Conservation (phyloP, 169 alveolate species). For the Plasmodium fragile region DNA sequence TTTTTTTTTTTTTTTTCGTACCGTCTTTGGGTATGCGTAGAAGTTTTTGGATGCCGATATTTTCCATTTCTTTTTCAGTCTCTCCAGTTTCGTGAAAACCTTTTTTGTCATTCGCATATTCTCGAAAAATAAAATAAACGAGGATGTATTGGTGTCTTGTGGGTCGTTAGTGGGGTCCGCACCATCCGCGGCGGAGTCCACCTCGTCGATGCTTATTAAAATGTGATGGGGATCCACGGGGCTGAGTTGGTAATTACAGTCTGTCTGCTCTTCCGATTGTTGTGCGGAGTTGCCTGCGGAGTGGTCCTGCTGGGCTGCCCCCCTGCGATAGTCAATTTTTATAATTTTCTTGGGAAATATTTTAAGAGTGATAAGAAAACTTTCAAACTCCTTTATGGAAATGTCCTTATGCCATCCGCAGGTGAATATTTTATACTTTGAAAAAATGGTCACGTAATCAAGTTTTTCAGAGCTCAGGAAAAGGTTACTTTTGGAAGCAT, state of each 20-base stretch:
- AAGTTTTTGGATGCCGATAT: slow-evolving; percentile 80
- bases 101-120: slow-evolving; percentile 86
- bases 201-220: slow-evolving; percentile 32
- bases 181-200: neutral
- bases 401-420: slow-evolving; percentile 87
- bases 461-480: slow-evolving; percentile 54
- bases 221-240: slow-evolving; percentile 35
- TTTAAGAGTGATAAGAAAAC: slow-evolving; percentile 82
- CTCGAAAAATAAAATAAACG: slow-evolving; percentile 85
- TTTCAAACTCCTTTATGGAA: slow-evolving; percentile 81
- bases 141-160: slow-evolving; percentile 71
- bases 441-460: slow-evolving; percentile 57
- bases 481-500: slow-evolving; percentile 78
- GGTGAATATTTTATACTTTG: slow-evolving; percentile 81
- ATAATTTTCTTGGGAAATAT: slow-evolving; percentile 81
- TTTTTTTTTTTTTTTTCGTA: slow-evolving; percentile 16
- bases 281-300: neutral
- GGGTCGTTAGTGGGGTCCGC: neutral
- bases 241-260: neutral
- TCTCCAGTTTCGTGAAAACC: slow-evolving; percentile 82
- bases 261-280: neutral
- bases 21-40: slow-evolving; percentile 86
- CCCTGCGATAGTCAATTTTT: slow-evolving; percentile 46
- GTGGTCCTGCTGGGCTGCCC: neutral
- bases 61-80: slow-evolving; percentile 86